A percentile compares a stretch with the other conserved stretches of the same genome.
Conservation (phyloP, 2,329 filamentous ascomycete species). For the Chaetothyriales sp. region DNA sequence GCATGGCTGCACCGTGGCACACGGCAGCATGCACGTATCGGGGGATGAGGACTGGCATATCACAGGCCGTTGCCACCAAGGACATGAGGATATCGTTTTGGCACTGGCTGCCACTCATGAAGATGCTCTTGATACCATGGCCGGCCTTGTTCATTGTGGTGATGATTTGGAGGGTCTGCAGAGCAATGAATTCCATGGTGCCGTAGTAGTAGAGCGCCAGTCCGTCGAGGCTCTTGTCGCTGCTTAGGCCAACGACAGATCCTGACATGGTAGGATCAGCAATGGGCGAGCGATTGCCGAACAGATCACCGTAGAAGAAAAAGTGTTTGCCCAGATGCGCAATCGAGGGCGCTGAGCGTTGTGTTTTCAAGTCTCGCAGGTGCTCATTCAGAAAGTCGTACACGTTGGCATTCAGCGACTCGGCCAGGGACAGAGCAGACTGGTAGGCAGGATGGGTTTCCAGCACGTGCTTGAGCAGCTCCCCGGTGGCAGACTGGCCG, state of each 20-base stretch:
- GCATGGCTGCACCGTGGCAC: conserved; percentile 95
- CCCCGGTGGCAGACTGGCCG: conserved; percentile 89
- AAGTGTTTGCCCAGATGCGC: conserved; percentile 81
- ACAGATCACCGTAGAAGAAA: conserved; percentile 97
- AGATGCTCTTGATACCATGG: conserved; percentile 79
- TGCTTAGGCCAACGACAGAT: conserved; percentile 69
- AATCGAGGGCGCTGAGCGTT: conserved; percentile 55
- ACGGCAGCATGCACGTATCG: conserved; percentile 90
- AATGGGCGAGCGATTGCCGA: conserved; percentile 88
- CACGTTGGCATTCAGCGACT: conserved; percentile 72
- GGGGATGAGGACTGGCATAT: conserved; percentile 85
- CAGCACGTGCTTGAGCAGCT: conserved; percentile 82
- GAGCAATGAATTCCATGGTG: conserved; percentile 93
- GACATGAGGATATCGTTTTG: conserved; percentile 88
- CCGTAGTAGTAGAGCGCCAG: conserved; percentile 87
- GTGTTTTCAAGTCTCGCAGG: conserved; percentile 58
- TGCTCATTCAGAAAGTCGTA: conserved; percentile 91
- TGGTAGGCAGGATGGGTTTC: conserved; percentile 88
- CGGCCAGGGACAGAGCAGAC: conserved; percentile 61
- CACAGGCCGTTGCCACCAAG: conserved; percentile 76
- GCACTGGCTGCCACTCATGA: conserved; percentile 97
- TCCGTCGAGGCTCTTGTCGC: conserved; percentile 72
- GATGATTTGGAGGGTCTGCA: conserved; percentile 92
- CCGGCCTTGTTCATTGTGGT: conserved; percentile 84
- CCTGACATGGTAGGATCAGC: conserved; percentile 90